phyloP scores from a whole-genome alignment of 495 filamentous ascomycete species.

The Lophiostoma macrostomum region DNA sequence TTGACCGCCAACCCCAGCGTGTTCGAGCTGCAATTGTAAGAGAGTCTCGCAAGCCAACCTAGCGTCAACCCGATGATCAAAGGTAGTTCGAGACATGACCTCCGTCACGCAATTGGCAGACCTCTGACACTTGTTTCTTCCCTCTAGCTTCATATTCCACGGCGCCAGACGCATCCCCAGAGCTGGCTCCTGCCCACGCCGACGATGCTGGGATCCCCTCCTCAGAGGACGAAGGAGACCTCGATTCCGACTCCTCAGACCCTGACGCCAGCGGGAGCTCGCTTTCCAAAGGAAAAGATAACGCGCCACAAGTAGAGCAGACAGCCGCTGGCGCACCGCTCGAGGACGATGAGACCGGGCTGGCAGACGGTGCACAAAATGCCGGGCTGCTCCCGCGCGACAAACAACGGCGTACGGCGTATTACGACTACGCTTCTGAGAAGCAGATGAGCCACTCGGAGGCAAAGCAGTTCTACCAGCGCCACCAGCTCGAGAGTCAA shows the following conservation, averaged over 20 bases:
- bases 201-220: conserved; percentile 27
- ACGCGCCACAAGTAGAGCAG: not conserved
- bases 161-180: conserved; percentile 26
- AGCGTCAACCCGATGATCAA: conserved; percentile 14
- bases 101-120: not conserved
- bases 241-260: conserved; percentile 18
- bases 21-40: no score
- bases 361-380: conserved; percentile 36
- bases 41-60: no score
- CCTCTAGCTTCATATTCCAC: conserved; percentile 12
- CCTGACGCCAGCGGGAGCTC: not conserved
- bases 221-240: conserved; percentile 25
- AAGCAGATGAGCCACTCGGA: conserved; percentile 88
- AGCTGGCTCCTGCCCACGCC: conserved; percentile 11
- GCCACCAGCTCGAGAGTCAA: conserved; percentile 65
- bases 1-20: no score
- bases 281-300: not conserved
- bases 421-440: conserved; percentile 83
- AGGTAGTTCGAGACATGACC: not conserved
- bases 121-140: not conserved
- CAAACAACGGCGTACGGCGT: conserved; percentile 72
- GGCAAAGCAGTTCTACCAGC: conserved; percentile 91
- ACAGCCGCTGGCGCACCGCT: conserved; percentile 8
- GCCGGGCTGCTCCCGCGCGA: conserved; percentile 69
- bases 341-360: conserved; percentile 24